Percentiles rank a stretch among this genome's conserved stretches.
phyloP scores from a whole-genome alignment of 2,329 filamentous ascomycete genomes.

The Coniochaeta prunicola region DNA sequence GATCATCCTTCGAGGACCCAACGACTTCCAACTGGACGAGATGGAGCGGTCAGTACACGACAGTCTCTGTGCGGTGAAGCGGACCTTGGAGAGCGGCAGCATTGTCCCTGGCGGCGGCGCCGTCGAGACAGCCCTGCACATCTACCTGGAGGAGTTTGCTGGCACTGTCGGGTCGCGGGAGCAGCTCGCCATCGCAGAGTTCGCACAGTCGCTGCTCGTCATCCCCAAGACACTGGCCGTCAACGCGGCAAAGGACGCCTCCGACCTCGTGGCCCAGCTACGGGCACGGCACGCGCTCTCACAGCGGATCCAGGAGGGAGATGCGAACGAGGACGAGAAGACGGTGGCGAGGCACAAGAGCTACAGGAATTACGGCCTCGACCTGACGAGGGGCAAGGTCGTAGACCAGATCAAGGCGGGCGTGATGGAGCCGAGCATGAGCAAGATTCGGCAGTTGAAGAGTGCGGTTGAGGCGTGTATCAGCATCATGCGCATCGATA shows the following conservation, averaged over 20 bases:
- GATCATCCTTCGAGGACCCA: constrained; percentile 89
- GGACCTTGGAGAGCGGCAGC: constrained; percentile 90
- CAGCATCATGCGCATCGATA: constrained; percentile 98
- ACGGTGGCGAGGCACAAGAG: constrained; percentile 86
- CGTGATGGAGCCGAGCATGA: constrained; percentile 93
- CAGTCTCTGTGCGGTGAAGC: constrained; percentile 92
- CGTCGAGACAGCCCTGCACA: constrained; percentile 97
- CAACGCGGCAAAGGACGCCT: constrained; percentile 94
- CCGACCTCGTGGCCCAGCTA: constrained; percentile 90
- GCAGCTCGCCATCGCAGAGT: constrained; percentile 96
- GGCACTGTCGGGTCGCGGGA: constrained; percentile 95
- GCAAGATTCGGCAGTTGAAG: constrained; percentile 97
- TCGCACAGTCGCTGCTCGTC: constrained; percentile 86
- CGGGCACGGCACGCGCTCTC: constrained; percentile 90
- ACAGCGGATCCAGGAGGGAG: constrained; percentile 83
- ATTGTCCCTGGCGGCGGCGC: constrained; percentile 95
- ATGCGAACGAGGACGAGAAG: constrained; percentile 80
- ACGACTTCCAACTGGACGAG: constrained; percentile 95
- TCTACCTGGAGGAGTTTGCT: constrained; percentile 97
- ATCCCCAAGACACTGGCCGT: constrained; percentile 96
- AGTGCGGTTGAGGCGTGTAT: constrained; percentile 97
- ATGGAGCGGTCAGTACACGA: constrained; percentile 99
- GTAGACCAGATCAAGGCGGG: constrained; percentile 91
- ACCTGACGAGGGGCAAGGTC: constrained; percentile 82
- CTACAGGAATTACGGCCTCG: constrained; percentile 97